These are phyloP conservation scores for Mediolabrus comicus DNA, from an alignment of 108 stramenopile genomes.

Conservation along the genomic window DNA sequence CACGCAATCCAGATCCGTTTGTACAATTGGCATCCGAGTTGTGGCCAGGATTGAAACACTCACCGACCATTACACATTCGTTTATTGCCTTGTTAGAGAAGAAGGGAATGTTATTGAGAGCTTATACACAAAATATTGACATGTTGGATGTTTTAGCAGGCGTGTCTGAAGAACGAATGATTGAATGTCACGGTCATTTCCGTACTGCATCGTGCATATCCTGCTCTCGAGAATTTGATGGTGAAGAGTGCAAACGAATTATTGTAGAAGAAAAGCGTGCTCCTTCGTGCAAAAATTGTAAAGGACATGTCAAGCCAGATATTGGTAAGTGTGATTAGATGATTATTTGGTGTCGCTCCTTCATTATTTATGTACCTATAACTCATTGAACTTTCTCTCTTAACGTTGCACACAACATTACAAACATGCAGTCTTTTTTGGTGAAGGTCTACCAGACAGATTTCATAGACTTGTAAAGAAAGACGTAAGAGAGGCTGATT, in stretches of 20 bases:
- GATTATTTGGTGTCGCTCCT: too few relatives aligned
- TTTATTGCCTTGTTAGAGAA: conserved; percentile 83
- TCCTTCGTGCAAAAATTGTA: conserved; percentile 71
- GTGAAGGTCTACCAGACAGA: conserved; percentile 77
- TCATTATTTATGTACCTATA: too few relatives aligned
- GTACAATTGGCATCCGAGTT: conserved; percentile 73
- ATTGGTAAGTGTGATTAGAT: too few relatives aligned
- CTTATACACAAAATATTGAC: conserved; percentile 96
- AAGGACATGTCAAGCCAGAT: conserved; percentile 90
- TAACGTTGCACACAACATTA: too few relatives aligned
- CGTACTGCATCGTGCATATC: conserved; percentile 70
- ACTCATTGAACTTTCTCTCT: too few relatives aligned
- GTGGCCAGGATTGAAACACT: conserved; percentile 79
- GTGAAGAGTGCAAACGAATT: conserved; percentile 51
- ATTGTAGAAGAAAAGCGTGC: conserved; percentile 61
- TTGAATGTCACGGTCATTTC: conserved; percentile 94
- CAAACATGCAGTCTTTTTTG: conserved; percentile 98
- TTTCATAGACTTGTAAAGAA: conserved; percentile 54
- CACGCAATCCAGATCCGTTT: conserved; percentile 71
- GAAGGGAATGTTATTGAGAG: conserved; percentile 73
- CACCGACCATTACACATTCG: conserved; percentile 89
- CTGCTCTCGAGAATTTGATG: conserved; percentile 50
- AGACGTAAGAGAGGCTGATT: conserved; percentile 65
- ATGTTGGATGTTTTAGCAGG: conserved; percentile 87
- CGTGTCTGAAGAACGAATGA: conserved; percentile 69